Evolutionary conservation across 192 early-diverging fungal species (phyloP).

Genomic region (Gamsiella multidivaricata): DNA sequence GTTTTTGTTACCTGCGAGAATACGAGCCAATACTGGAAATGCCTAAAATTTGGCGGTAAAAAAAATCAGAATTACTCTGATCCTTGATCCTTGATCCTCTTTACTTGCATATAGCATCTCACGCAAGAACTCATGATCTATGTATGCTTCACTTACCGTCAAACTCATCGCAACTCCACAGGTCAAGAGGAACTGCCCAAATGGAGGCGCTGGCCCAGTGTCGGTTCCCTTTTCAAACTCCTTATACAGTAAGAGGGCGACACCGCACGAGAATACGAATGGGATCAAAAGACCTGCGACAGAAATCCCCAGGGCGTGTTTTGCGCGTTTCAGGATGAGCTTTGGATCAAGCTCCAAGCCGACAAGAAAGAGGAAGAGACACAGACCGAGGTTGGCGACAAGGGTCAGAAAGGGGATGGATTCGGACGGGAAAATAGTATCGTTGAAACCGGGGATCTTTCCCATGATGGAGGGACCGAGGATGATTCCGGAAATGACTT

Average conservation of each 20-base stretch:
- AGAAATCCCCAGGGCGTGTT: slow-evolving; percentile 70
- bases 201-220: slow-evolving; percentile 55
- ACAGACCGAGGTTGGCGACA: slow-evolving; percentile 84
- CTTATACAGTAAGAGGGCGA: slow-evolving; percentile 28
- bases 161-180: slow-evolving; percentile 89
- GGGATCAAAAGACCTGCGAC: slow-evolving; percentile 80
- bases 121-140: too few species aligned
- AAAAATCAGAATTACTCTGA: background rate
- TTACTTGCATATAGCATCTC: too few species aligned
- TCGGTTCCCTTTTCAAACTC: slow-evolving; percentile 11
- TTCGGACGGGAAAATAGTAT: slow-evolving; percentile 74
- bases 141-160: slow-evolving; percentile 59
- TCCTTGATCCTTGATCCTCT: background rate
- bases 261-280: slow-evolving; percentile 77
- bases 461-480: slow-evolving; percentile 87
- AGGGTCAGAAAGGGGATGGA: slow-evolving; percentile 79
- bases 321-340: slow-evolving; percentile 64
- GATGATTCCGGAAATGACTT: slow-evolving; percentile 88
- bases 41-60: too few species aligned
- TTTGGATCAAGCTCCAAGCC: slow-evolving; percentile 82
- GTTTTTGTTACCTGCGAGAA: slow-evolving; percentile 66
- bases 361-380: slow-evolving; percentile 88
- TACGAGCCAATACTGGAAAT: slow-evolving; percentile 92
- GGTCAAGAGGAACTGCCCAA: slow-evolving; percentile 79
- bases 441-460: slow-evolving; percentile 70